phyloP scores from a whole-genome alignment of 495 filamentous ascomycete genomes.

The Aspergillus cavernicola region DNA sequence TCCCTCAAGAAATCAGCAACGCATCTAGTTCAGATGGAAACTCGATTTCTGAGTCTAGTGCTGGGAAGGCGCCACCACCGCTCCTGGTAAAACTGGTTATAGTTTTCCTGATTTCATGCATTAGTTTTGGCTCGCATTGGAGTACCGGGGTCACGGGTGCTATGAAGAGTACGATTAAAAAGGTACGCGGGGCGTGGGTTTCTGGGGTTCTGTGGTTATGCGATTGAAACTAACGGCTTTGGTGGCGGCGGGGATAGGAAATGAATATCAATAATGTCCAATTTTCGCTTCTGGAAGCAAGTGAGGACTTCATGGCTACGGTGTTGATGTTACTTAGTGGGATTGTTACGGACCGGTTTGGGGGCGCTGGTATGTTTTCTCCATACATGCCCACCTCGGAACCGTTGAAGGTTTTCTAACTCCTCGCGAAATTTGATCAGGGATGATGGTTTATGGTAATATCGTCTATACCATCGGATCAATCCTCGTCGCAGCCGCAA shows the following conservation, averaged over 20 bases:
- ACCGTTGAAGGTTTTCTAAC: no score
- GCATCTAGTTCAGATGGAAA: no score
- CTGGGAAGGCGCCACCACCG: conserved; percentile 28
- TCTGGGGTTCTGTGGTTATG: no score
- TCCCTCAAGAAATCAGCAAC: no score
- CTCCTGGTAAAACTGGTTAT: conserved; percentile 32
- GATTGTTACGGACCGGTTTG: conserved; percentile 41
- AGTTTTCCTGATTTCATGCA: conserved; percentile 37
- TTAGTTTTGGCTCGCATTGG: conserved; percentile 44
- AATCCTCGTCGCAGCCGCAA: conserved; percentile 42
- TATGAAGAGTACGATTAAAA: conserved; percentile 46
- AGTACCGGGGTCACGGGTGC: conserved; percentile 40
- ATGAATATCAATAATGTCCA: conserved; percentile 40
- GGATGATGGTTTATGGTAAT: conserved; percentile 45
- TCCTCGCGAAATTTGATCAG: conserved; percentile 12
- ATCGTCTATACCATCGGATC: conserved; percentile 43
- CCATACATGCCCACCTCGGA: neutral
- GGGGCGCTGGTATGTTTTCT: conserved; percentile 34
- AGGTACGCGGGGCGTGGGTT: no score
- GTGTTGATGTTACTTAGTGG: conserved; percentile 41
- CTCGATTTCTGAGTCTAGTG: neutral
- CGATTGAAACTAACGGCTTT: no score
- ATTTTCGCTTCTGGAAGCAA: conserved; percentile 42
- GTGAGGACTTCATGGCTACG: conserved; percentile 46
- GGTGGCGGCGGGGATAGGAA: conserved; percentile 28